Base-by-base conservation (phyloP, 1,284 basidiomycete species). In the Cystobasidium sp. region DNA sequence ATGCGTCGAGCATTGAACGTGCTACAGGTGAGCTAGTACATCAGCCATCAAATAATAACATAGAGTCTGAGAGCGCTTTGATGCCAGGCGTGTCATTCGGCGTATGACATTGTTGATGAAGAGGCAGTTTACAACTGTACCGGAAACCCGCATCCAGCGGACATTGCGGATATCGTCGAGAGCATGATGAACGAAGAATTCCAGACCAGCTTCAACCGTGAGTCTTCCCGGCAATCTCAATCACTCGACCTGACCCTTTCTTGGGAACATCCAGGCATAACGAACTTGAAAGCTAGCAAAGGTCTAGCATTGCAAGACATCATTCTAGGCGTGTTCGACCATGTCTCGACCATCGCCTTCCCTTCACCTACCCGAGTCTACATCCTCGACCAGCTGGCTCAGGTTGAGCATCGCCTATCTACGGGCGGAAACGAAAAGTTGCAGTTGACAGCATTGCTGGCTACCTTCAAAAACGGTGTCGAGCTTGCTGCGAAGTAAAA, bases 171-270 rank as follows among this genome's bases (percentile, higher is more conserved):
- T 6, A 91, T 99, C 41, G 91, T 99, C 46, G 90, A 94, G 78
- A 93, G 91, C 12, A 99, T 99, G 97, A 88, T 99, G 82, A 88
- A 90, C 8, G 94, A 97, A 79, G 96, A 98, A 79, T 99, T 99
- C 79, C 94, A 93, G 0, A 96, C 92, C 0, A 89, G 92, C 14
- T 95, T 94, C 81, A 88, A 90, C 78, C 88, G 94, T 97, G 78
- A 77, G 89, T 83, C 47, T 58, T 37, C 6, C 31, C 31, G n/a
- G 6, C 14, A 49, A 49, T 49, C n/a, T 3, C 46, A n/a, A 49
- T 49, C 46, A 56, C 8, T 22, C 39, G 53, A 56, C n/a, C 20
- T 31, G 52, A 53, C 52, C 20, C 24, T 53, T 18, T 20, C 18
- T 20, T 53, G 20, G 18, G 12, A 22, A 5, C 31, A 31, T 31